Evolutionary conservation across 129 eudicot genomes (phyloP).

Genomic region (Cynara cardunculus): DNA sequence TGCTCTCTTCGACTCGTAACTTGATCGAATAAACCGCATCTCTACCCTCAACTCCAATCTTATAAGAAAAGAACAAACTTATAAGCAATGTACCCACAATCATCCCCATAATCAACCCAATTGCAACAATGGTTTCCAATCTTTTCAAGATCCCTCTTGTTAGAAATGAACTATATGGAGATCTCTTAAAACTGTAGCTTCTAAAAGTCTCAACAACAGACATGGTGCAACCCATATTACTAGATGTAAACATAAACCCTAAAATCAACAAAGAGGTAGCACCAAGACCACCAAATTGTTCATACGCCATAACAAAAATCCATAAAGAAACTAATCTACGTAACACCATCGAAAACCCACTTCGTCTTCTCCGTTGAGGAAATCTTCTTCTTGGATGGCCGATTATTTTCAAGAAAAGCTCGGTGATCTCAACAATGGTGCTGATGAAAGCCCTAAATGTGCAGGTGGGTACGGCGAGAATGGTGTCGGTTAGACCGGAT

Average conservation of each 20-base stretch:
- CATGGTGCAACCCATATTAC: constrained; percentile 57
- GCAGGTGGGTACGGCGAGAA: constrained; percentile 66
- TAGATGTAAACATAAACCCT: constrained; percentile 65
- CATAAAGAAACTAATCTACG: background rate
- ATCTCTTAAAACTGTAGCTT: constrained; percentile 61
- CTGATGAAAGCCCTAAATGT: constrained; percentile 62
- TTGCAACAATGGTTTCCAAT: constrained; percentile 72
- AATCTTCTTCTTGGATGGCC: constrained; percentile 26
- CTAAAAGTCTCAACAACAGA: constrained; percentile 50
- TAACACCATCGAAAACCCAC: constrained; percentile 57
- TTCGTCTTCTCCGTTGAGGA: constrained; percentile 11
- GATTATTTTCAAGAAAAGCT: constrained; percentile 26
- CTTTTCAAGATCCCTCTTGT: constrained; percentile 65
- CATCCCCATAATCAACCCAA: constrained; percentile 73
- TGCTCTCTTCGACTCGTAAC: constrained; percentile 68
- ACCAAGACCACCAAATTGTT: constrained; percentile 61
- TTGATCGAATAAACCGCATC: constrained; percentile 79
- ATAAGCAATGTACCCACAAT: constrained; percentile 54
- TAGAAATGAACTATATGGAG: constrained; percentile 40
- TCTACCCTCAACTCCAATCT: constrained; percentile 77
- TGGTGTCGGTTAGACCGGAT: constrained; percentile 65
- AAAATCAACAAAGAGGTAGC: constrained; percentile 39
- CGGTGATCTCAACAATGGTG: constrained; percentile 60
- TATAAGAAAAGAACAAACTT: constrained; percentile 60
- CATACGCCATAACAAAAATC: constrained; percentile 75